Evolutionary conservation across 257 asterid species (phyloP).

Genomic region (Coffea eugenioides): DNA sequence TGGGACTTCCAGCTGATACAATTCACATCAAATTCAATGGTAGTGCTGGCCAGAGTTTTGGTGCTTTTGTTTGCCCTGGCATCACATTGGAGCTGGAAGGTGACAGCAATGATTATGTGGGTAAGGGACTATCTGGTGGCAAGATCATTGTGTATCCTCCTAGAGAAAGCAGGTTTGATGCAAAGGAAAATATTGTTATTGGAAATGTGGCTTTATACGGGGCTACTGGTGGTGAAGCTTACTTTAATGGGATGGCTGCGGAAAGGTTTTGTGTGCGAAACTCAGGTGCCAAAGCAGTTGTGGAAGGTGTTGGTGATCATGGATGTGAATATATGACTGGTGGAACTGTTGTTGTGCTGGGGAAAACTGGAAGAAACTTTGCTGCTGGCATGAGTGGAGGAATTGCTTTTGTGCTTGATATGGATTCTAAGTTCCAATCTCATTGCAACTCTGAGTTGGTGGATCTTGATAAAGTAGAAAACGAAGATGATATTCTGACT

Average conservation of each 20-base stretch:
- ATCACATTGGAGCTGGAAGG: slow-evolving; percentile 96
- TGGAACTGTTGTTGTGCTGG: slow-evolving; percentile 87
- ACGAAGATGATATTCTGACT: slow-evolving; percentile 77
- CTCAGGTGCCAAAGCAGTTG: slow-evolving; percentile 95
- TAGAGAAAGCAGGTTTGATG: slow-evolving; percentile 77
- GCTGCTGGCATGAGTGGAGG: slow-evolving; percentile 99
- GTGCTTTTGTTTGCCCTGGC: slow-evolving; percentile 97
- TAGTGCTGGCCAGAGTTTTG: slow-evolving; percentile 99
- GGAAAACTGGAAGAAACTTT: slow-evolving; percentile 91
- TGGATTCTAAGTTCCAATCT: slow-evolving; percentile 60
- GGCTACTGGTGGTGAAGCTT: slow-evolving; percentile 93
- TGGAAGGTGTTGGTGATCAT: slow-evolving; percentile 99
- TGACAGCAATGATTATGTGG: slow-evolving; percentile 97
- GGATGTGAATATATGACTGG: slow-evolving; percentile 99
- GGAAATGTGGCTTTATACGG: slow-evolving; percentile 99
- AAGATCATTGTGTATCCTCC: slow-evolving; percentile 91
- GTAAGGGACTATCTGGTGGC: slow-evolving; percentile 98
- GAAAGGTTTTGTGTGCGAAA: slow-evolving; percentile 97
- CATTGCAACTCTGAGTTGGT: slow-evolving; percentile 90
- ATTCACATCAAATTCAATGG: slow-evolving; percentile 86
- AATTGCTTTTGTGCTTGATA: slow-evolving; percentile 83
- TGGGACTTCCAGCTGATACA: slow-evolving; percentile 83
- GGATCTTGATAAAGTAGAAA: slow-evolving; percentile 87
- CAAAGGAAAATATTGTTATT: slow-evolving; percentile 90
- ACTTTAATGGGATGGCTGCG: slow-evolving; percentile 99